Evolutionary conservation across 768 basidiomycete genomes (phyloP), one percentile per base, ranked within the genome.

Genomic region (Hypsizygus marmoreus): DNA sequence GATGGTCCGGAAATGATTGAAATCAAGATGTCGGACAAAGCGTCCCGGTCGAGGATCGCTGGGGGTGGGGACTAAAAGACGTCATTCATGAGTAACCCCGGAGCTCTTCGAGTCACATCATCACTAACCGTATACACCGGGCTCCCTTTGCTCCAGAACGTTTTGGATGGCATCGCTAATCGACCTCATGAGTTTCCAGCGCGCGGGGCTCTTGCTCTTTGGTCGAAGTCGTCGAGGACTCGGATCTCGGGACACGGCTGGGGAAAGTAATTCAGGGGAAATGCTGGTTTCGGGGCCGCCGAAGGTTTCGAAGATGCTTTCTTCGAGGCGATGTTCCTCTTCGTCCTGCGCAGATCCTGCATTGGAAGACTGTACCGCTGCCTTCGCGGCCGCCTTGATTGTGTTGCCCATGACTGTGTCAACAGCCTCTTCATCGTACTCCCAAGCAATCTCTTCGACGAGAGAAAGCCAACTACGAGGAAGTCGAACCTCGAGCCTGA

Each of bases 1-100:
- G 45, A 95, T 93, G 19, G 97, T 95, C 20, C 95, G 83, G 74
- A 99, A 99, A 63, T 95, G 93, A 57, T 92, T 95, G 60, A 99
- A 99, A 60, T 92, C 91, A 11, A 99, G 70, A 64, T 92, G 87
- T 29, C 81, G 85, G 26, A 97, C 84, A 59, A 87, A 88, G 49
- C 88, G 80, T 41, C 88, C 86, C 23, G 90, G 83, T 43, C 83
- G 77, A 43, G 87, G 79, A 62, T 89, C 88, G 49, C 79, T 70
- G 14, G 84, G 74, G 2, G 75, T 75, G 29, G 87, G 88, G 32
- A 91, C 87, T 89, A 53, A 3, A 33, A 44, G 20, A 24, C 17
- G 39, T 23, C 30, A 32, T n/a, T 24, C 23, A 28, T 44, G 22
- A 43, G 29, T 40, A 32, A 25, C 17, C 25, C 10, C 14, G 13